Percentiles rank a stretch among this genome's conserved stretches.
phyloP scores from a whole-genome alignment of 1,284 basidiomycete species.

The Cerrena zonata region DNA sequence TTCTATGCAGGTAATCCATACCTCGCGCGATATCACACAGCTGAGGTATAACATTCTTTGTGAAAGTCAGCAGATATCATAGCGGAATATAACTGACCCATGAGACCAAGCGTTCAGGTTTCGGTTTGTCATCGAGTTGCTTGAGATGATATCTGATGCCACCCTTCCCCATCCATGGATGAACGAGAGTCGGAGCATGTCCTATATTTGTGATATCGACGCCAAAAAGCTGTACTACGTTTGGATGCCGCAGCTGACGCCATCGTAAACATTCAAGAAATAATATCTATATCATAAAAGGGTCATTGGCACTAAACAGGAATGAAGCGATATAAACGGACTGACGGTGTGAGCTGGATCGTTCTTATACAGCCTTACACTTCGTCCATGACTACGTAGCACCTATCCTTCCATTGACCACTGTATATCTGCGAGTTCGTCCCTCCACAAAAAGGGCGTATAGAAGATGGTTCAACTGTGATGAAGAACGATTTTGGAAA shows the following conservation, averaged over 20 bases:
- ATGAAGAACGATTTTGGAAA: too few species aligned
- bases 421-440: too few species aligned
- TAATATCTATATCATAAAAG: not conserved
- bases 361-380: too few species aligned
- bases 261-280: not conserved
- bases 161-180: slow-evolving; percentile 5
- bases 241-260: slow-evolving; percentile 2
- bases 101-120: not conserved
- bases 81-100: not conserved
- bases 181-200: not conserved
- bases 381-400: too few species aligned
- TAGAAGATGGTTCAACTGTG: too few species aligned
- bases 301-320: too few species aligned
- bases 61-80: not conserved
- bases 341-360: too few species aligned
- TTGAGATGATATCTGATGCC: slow-evolving; percentile 3
- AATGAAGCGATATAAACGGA: too few species aligned
- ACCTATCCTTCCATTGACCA: too few species aligned
- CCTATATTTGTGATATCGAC: not conserved
- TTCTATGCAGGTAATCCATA: slow-evolving; percentile 1
- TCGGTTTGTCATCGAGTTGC: not conserved
- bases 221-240: slow-evolving; percentile 2
- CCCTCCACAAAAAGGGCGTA: too few species aligned
- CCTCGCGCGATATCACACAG: not conserved
- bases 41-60: not conserved